phyloP scores from a whole-genome alignment of 768 basidiomycete species.

The Mycena galopus region DNA sequence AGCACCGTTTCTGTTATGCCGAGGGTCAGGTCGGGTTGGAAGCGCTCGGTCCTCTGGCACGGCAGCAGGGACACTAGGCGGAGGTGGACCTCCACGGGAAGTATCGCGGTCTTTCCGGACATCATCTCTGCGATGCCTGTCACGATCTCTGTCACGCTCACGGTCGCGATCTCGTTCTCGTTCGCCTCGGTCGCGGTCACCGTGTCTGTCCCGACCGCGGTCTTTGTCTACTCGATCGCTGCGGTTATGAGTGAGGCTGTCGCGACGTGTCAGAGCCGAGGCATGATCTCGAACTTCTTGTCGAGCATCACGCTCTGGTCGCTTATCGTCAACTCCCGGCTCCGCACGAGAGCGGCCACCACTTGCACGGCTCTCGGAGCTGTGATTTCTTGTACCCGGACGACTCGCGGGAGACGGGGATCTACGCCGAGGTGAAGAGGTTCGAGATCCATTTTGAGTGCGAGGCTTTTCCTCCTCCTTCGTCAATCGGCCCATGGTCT shows the following conservation, averaged over 20 bases:
- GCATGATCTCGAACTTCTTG: constrained; percentile 60
- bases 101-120: constrained; percentile 72
- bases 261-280: constrained; percentile 56
- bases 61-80: constrained; percentile 47
- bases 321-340: constrained; percentile 66
- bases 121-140: constrained; percentile 70
- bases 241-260: constrained; percentile 66
- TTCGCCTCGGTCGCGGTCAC: constrained; percentile 52
- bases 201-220: constrained; percentile 38
- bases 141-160: constrained; percentile 54
- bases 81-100: constrained; percentile 48
- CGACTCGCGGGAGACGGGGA: constrained; percentile 75
- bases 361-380: constrained; percentile 80
- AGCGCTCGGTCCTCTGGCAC: constrained; percentile 66
- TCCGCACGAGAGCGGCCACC: constrained; percentile 69
- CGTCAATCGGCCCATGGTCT: constrained; percentile 65
- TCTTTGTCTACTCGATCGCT: constrained; percentile 61
- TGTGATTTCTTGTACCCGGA: constrained; percentile 78
- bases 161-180: constrained; percentile 61
- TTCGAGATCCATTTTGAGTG: constrained; percentile 63
- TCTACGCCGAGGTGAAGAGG: constrained; percentile 72
- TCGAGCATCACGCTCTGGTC: constrained; percentile 64
- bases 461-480: constrained; percentile 60
- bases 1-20: constrained; percentile 52
- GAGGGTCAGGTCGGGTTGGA: constrained; percentile 72